These are phyloP conservation scores for Aureobasidium sp. DNA, from an alignment of 2,329 filamentous ascomycete species.

Conservation along the genomic window DNA sequence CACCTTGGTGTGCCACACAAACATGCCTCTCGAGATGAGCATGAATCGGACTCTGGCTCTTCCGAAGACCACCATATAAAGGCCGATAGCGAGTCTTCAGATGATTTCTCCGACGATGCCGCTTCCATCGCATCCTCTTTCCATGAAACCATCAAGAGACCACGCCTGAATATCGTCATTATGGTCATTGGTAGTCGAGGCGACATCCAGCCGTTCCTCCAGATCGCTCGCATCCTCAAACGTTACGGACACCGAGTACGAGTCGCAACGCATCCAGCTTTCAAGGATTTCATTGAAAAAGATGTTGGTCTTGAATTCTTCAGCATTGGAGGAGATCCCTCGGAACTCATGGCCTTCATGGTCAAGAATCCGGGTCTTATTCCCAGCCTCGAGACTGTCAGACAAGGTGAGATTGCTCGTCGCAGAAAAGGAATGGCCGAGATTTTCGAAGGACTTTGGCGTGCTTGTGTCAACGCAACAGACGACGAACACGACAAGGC, in stretches of 20 bases:
- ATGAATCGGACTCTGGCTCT: neutral
- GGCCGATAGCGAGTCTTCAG: slow-evolving; percentile 9
- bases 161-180: slow-evolving; percentile 65
- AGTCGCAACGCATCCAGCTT: slow-evolving; percentile 69
- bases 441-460: slow-evolving; percentile 79
- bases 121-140: slow-evolving; percentile 21
- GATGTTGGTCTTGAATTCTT: slow-evolving; percentile 72
- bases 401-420: slow-evolving; percentile 61
- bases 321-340: slow-evolving; percentile 67
- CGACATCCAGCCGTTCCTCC: slow-evolving; percentile 72
- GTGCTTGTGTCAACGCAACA: slow-evolving; percentile 64
- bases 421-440: slow-evolving; percentile 63
- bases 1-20: slow-evolving; percentile 36
- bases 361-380: slow-evolving; percentile 75
- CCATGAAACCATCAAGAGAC: slow-evolving; percentile 23
- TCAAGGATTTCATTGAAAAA: slow-evolving; percentile 64
- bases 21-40: slow-evolving; percentile 17
- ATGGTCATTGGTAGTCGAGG: slow-evolving; percentile 76
- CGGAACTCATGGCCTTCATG: slow-evolving; percentile 82
- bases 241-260: slow-evolving; percentile 67
- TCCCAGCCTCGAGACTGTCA: slow-evolving; percentile 62
- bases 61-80: slow-evolving; percentile 13
- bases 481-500: slow-evolving; percentile 56
- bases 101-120: slow-evolving; percentile 9
- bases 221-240: slow-evolving; percentile 62